A percentile compares a stretch with the other conserved stretches of the same genome.
Conservation (phyloP, 2,329 filamentous ascomycete species). For the Clarireedia paspali region DNA sequence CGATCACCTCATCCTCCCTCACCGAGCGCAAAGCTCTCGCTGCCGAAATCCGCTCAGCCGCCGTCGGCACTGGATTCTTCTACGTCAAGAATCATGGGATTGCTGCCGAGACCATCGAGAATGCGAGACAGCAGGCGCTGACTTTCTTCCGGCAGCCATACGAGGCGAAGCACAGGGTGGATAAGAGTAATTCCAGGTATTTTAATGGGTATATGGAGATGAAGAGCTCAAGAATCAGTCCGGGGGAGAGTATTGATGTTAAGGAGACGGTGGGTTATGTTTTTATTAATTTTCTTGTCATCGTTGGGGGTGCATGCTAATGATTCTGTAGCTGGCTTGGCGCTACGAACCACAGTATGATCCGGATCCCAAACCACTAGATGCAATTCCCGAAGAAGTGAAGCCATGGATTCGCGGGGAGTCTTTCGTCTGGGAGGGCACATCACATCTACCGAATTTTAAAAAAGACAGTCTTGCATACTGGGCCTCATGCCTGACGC, state of each 20-base stretch:
- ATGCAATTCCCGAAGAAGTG: slow-evolving; percentile 37
- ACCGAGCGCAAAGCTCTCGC: slow-evolving; percentile 33
- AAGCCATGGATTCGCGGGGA: slow-evolving; percentile 37
- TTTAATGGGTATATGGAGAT: slow-evolving; percentile 40
- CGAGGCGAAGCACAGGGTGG: slow-evolving; percentile 35
- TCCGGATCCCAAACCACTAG: slow-evolving; percentile 35
- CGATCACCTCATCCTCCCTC: slow-evolving; percentile 30
- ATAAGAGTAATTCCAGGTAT: slow-evolving; percentile 31
- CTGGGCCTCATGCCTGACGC: slow-evolving; percentile 39
- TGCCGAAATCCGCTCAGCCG: slow-evolving; percentile 32
- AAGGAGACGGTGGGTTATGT: slow-evolving; percentile 35
- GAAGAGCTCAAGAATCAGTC: slow-evolving; percentile 39
- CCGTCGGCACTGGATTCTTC: slow-evolving; percentile 39
- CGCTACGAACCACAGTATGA: slow-evolving; percentile 47
- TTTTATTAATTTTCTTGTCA: neutral
- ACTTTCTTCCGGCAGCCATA: slow-evolving; percentile 42
- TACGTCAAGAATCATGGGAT: slow-evolving; percentile 40
- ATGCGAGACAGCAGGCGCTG: slow-evolving; percentile 26
- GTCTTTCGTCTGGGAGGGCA: slow-evolving; percentile 45
- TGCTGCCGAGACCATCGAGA: slow-evolving; percentile 26
- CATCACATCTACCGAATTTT: slow-evolving; percentile 40
- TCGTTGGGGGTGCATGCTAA: slow-evolving; percentile 15
- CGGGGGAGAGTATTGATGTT: slow-evolving; percentile 41
- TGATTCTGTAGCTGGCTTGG: slow-evolving; percentile 29
- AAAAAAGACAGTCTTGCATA: slow-evolving; percentile 39